Conservation (phyloP, 129 eudicot genomes). For the Scalesia atractyloides region DNA sequence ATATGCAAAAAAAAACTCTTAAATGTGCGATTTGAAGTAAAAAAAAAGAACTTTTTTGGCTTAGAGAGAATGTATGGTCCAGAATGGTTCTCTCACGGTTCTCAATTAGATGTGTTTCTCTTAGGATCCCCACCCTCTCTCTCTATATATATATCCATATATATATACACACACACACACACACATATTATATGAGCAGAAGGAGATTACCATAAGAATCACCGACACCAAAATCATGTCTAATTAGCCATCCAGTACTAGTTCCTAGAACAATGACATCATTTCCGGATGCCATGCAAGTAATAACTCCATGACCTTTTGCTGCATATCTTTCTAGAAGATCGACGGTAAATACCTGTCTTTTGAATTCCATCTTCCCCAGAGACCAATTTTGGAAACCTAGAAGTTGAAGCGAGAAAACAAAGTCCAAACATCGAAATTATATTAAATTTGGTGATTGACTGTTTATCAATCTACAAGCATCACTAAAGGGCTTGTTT, state of each 20-base stretch:
- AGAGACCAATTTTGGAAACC: constrained; percentile 9
- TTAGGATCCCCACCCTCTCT: too few relatives aligned
- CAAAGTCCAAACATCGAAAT: not conserved
- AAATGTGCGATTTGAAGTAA: too few relatives aligned
- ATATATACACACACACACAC: too few relatives aligned
- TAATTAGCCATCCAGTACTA: constrained; percentile 91
- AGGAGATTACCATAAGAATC: constrained; percentile 70
- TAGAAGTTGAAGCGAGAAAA: constrained; percentile 22
- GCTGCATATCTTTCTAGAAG: constrained; percentile 89
- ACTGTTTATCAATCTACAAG: too few relatives aligned
- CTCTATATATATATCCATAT: too few relatives aligned
- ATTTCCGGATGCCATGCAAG: constrained; percentile 97
- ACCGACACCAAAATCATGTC: constrained; percentile 91
- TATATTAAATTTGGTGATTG: not conserved
- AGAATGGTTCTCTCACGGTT: too few relatives aligned
- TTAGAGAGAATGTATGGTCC: too few relatives aligned
- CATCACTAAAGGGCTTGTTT: not conserved
- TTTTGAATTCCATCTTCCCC: constrained; percentile 55
- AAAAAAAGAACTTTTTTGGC: too few relatives aligned
- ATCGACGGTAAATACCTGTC: constrained; percentile 85
- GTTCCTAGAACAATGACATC: constrained; percentile 94
- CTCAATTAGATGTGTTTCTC: too few relatives aligned
- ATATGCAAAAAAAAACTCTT: too few relatives aligned
- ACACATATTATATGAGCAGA: not conserved
- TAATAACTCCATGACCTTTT: constrained; percentile 87